Evolutionary conservation across 2,329 filamentous ascomycete genomes (phyloP), one percentile per base, ranked within the genome.

Genomic region (Aureobasidium leucospermi): DNA sequence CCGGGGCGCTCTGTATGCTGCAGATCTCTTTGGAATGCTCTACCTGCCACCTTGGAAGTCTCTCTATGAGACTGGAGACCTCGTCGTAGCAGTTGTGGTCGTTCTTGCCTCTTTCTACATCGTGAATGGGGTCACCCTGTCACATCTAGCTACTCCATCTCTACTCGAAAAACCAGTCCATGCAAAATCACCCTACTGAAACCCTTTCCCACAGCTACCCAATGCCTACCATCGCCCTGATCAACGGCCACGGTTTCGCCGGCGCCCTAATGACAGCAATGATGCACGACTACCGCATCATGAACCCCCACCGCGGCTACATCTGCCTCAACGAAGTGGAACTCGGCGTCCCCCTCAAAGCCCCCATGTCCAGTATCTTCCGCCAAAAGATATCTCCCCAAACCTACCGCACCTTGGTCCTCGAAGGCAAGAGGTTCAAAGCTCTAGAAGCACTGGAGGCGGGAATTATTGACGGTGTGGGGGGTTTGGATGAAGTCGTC

Each of bases 201-300:
- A 23, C 23, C 3, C 23, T 56, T 63, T 38, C 53, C 23, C 8
- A 48, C 51, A 81, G 77, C 57, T 93, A 85, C 69, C 88, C 89
- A 13, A 90, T 92, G 88, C 89, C 89, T 28, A 94, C 89, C 3
- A 74, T 94, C 52, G 86, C 88, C n/a, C 77, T 91, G 8, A 69
- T 93, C 58, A 90, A 90, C 66, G 59, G 89, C 23, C 90, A 95
- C 72, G 84, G 86, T 58, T 94, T 91, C 71, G 90, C 89, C 6
- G 89, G 84, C 47, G 89, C 88, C n/a, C 77, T 92, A 62, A 92
- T 94, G 85, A 77, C 88, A 9, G 83, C 88, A 61, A 89, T 90
- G 82, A 84, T 88, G 74, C 88, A 92, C 73, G 89, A 93, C 75
- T 94, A 94, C 76, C 83, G 90, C 31, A 79, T 94, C 65, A 88